Base-by-base conservation (phyloP, 331 rosid species). In the Malus hybrid region DNA sequence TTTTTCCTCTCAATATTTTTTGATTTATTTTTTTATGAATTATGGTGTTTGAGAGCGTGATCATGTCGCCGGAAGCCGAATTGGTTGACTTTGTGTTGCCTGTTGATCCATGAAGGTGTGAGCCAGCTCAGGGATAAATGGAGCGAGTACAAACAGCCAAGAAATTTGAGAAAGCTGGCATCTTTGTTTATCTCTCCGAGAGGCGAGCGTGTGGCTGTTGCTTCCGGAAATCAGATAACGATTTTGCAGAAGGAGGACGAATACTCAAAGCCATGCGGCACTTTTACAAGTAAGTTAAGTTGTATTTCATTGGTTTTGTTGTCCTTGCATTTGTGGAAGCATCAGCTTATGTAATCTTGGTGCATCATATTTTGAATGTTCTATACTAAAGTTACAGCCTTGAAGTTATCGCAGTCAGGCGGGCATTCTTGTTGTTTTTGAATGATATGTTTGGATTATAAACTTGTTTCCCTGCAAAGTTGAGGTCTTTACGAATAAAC, bases 171-270 rank as follows among this genome's bases (percentile, higher is more conserved):
- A 81, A 87, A 74, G 77, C 82, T 83, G 79, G 75, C 88, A 18
- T 90, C 96, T 24, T 80, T 92, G 69, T 90, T 92, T 70, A 82
- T 90, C 78, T 94, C 97, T 15, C 86, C 87, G 3, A 85, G 85
- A 1, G 96, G 93, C 13, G 92, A 92, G 73, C 80, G 80, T 67
- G 97, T 92, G 48, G 99, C 97, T 27, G 96, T 94, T 75, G 97
- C 88, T 18, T 78, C 92, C 31, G 97, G 97, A 69, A 92, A 94
- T 82, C 97, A 85, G 69, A 86, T 94, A 75, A 92, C 96, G 24
- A 82, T 92, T 87, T 76, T 94, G 74, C 87, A 77, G 67, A 86
- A 90, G 82, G 88, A 86, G 80, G 97, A 90, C 71, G 90, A 90
- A 69, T 94, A 87, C 85, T 80, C 73, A 5, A 83, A 85, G 77